Conservation (phyloP, 2,329 filamentous ascomycete genomes). For the Chrysoporthe deuterocubensis region DNA sequence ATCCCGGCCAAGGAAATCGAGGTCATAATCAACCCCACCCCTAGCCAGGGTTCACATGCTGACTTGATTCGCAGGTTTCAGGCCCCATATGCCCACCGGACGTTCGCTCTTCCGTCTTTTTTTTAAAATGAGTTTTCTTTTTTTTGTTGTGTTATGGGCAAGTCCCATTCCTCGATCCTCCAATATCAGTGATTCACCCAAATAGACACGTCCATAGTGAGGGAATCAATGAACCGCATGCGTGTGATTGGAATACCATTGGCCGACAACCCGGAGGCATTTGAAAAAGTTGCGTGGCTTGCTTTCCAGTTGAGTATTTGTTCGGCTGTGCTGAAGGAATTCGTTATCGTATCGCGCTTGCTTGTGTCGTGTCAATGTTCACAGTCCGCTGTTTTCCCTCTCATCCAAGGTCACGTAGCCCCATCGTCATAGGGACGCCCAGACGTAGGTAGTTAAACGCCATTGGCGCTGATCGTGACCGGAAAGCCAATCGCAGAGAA, state of each 20-base stretch:
- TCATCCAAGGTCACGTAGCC: no score
- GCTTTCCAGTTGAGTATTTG: not conserved
- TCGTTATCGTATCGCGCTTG: not conserved
- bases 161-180: not conserved
- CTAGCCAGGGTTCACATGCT: not conserved
- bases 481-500: not conserved
- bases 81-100: not conserved
- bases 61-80: not conserved
- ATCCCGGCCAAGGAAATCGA: not conserved
- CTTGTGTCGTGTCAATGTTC: no score
- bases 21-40: not conserved
- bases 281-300: not conserved
- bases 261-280: not conserved
- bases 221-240: not conserved
- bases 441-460: no score
- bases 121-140: not conserved
- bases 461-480: no score
- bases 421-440: no score
- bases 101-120: slow-evolving; percentile 3
- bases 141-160: not conserved
- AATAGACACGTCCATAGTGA: no score
- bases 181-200: not conserved
- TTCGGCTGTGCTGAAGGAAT: not conserved
- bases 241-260: not conserved
- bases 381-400: no score